Conservation (phyloP, 2,329 filamentous ascomycete species). For the Penicillium psychrosexuale region DNA sequence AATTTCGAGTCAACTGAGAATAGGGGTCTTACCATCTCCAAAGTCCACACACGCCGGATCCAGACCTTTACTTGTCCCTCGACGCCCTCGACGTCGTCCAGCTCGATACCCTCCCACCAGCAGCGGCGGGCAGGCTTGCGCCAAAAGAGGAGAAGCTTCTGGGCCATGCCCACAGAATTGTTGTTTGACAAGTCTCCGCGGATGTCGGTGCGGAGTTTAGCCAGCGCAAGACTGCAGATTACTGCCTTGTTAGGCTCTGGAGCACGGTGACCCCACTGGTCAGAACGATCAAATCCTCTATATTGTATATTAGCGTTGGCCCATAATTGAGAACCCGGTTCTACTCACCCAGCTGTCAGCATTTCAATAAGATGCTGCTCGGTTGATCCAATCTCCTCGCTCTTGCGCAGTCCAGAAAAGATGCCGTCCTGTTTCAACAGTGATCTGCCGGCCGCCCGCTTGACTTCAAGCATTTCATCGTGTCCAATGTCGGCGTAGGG, state of each 20-base stretch:
- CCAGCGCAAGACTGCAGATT: slow-evolving; percentile 92
- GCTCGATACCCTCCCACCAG: slow-evolving; percentile 98
- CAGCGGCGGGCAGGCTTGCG: slow-evolving; percentile 91
- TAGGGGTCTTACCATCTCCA: slow-evolving; percentile 71
- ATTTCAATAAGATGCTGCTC: slow-evolving; percentile 99
- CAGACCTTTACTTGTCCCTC: slow-evolving; percentile 93
- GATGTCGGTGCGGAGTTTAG: slow-evolving; percentile 87
- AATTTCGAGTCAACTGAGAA: neutral
- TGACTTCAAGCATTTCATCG: slow-evolving; percentile 90
- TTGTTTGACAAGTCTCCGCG: slow-evolving; percentile 69
- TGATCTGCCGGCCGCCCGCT: slow-evolving; percentile 84
- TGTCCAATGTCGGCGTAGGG: slow-evolving; percentile 79
- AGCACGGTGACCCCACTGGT: slow-evolving; percentile 94
- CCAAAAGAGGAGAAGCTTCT: slow-evolving; percentile 97
- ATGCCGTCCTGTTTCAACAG: slow-evolving; percentile 88
- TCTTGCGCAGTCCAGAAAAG: slow-evolving; percentile 91
- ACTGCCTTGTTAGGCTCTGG: slow-evolving; percentile 97
- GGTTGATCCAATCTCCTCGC: slow-evolving; percentile 91
- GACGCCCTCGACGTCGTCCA: slow-evolving; percentile 84
- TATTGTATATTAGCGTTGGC: slow-evolving; percentile 14
- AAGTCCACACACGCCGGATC: slow-evolving; percentile 96
- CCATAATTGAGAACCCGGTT: neutral
- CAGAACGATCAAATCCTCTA: slow-evolving; percentile 94
- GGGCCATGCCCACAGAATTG: slow-evolving; percentile 90
- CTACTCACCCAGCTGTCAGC: slow-evolving; percentile 87